Percentiles rank a stretch among this genome's conserved stretches.
phyloP scores from a whole-genome alignment of 169 alveolate species.

The Cystoisospora suis region DNA sequence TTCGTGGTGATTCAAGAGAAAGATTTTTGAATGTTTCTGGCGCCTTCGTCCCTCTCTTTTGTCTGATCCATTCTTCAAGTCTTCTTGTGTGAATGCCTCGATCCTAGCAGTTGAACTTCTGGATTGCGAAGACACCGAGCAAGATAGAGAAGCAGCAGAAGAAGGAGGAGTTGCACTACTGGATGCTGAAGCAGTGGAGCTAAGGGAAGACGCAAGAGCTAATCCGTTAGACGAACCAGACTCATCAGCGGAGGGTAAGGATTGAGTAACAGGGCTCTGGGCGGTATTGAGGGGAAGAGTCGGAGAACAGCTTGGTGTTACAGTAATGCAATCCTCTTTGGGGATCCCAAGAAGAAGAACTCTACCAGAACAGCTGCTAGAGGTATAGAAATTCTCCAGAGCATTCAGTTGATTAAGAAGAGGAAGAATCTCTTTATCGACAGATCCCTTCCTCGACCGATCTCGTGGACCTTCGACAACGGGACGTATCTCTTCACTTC shows the following conservation, averaged over 20 bases:
- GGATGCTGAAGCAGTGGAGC: neutral
- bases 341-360: neutral
- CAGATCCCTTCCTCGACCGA: slow-evolving; percentile 15
- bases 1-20: neutral
- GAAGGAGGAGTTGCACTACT: neutral
- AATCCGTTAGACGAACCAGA: too few relatives aligned
- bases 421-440: neutral
- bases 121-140: neutral
- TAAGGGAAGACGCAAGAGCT: too few relatives aligned
- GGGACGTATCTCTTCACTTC: neutral
- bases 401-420: neutral
- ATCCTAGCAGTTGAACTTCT: neutral
- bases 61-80: neutral
- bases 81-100: neutral
- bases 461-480: neutral
- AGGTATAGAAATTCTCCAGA: neutral
- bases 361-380: slow-evolving; percentile 4
- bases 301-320: too few relatives aligned
- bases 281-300: too few relatives aligned
- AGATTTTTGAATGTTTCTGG: neutral
- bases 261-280: too few relatives aligned
- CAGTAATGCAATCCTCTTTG: too few relatives aligned
- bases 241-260: too few relatives aligned
- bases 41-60: neutral
- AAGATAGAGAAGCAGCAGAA: neutral